Percentiles rank a stretch among this genome's conserved stretches.
Conservation (phyloP, 75 land plant genomes). For the Pinus albicaulis region DNA sequence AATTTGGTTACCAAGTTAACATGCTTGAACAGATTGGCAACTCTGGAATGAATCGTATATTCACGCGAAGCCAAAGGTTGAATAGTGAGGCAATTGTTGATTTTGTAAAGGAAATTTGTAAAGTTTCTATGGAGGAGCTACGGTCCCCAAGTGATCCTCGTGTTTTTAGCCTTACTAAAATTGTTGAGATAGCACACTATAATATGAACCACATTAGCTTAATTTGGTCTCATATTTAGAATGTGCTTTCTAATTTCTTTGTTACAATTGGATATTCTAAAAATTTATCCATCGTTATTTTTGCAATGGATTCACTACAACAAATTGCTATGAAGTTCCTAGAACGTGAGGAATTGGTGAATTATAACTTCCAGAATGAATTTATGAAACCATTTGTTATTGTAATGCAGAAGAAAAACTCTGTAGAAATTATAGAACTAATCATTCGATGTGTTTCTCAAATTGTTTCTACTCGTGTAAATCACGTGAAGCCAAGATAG, state of each 20-base stretch:
- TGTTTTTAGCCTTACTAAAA: slow-evolving; percentile 97
- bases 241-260: slow-evolving; percentile 92
- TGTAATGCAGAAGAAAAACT: slow-evolving; percentile 96
- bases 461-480: slow-evolving; percentile 96
- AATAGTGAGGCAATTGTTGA: slow-evolving; percentile 98
- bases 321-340: slow-evolving; percentile 98
- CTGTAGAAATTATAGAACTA: slow-evolving; percentile 95
- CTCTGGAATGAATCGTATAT: slow-evolving; percentile 89
- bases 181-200: slow-evolving; percentile 99
- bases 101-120: slow-evolving; percentile 98
- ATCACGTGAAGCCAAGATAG: slow-evolving; percentile 98
- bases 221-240: slow-evolving; percentile 98
- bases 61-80: slow-evolving; percentile 87
- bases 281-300: slow-evolving; percentile 95
- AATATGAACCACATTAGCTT: slow-evolving; percentile 98
- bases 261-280: slow-evolving; percentile 98
- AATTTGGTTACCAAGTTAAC: slow-evolving; percentile 90
- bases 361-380: slow-evolving; percentile 98
- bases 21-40: slow-evolving; percentile 99
- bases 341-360: slow-evolving; percentile 94
- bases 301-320: slow-evolving; percentile 98
- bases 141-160: slow-evolving; percentile 96
- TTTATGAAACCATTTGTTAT: slow-evolving; percentile 99
- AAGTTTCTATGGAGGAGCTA: slow-evolving; percentile 97
- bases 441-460: slow-evolving; percentile 98